phyloP scores from a whole-genome alignment of 345 rosid species.

The Citrus medica region DNA sequence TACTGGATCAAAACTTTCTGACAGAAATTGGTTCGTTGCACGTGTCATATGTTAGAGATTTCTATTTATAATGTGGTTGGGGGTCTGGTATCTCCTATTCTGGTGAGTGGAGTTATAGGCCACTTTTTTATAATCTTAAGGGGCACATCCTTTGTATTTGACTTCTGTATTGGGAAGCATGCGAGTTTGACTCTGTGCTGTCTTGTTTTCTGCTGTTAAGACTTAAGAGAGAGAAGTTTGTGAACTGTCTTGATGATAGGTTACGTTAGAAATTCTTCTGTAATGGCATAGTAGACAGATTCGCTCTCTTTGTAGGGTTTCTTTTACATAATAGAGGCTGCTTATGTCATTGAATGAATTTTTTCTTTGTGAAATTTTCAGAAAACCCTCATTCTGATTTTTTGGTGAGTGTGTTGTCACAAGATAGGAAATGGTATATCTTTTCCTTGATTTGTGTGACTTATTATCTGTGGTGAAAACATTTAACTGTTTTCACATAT shows the following conservation, averaged over 20 bases:
- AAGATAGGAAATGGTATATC: neutral
- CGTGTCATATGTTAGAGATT: neutral
- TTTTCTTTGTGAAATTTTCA: neutral
- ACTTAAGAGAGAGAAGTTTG: neutral
- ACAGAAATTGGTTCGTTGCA: neutral
- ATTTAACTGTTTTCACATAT: neutral
- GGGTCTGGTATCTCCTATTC: neutral
- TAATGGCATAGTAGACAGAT: neutral
- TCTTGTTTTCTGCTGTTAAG: neutral
- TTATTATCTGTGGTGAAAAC: neutral
- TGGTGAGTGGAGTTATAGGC: neutral
- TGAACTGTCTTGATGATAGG: neutral
- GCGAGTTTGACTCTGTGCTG: neutral
- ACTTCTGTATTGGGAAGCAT: neutral
- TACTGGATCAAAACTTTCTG: neutral
- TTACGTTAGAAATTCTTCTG: neutral
- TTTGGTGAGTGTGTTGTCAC: neutral
- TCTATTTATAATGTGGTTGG: neutral
- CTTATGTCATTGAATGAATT: neutral
- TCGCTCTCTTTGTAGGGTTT: neutral
- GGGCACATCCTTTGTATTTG: too few species aligned
- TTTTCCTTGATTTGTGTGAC: neutral
- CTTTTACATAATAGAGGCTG: neutral
- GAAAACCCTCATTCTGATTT: neutral
- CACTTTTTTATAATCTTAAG: too few species aligned